Percentiles rank a stretch among this genome's conserved stretches.
Evolutionary conservation across 306 rosid species (phyloP).

Genomic region (Cucurbita moschata): DNA sequence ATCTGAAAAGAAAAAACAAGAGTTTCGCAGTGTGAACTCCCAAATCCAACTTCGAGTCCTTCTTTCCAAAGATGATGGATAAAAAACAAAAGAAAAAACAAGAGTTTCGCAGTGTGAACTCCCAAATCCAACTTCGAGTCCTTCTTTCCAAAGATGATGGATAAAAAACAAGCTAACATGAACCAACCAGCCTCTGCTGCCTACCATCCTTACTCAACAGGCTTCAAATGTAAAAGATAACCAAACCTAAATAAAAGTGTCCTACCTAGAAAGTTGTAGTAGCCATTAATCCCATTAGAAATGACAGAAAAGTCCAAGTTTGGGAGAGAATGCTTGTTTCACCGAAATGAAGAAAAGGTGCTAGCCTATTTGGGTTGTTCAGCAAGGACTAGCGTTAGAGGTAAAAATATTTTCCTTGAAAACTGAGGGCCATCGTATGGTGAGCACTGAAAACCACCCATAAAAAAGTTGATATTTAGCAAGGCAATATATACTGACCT

Average conservation of each 20-base stretch:
- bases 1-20: background rate
- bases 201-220: background rate
- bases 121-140: background rate
- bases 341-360: background rate
- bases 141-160: background rate
- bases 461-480: background rate
- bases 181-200: background rate
- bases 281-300: background rate
- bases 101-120: background rate
- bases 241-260: background rate
- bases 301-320: background rate
- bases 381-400: background rate
- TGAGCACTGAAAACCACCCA: background rate
- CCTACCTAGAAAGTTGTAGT: background rate
- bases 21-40: background rate
- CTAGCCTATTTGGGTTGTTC: background rate
- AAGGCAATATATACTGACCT: conserved; percentile 33
- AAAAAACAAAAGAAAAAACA: background rate
- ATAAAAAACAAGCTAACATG: background rate
- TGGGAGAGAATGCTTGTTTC: background rate
- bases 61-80: background rate
- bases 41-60: background rate
- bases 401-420: background rate
- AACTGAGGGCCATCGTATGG: background rate
- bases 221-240: background rate